These are phyloP conservation scores for Chrysosporium keratinophilum DNA, from an alignment of 2,329 filamentous ascomycete species.

Conservation along the genomic window DNA sequence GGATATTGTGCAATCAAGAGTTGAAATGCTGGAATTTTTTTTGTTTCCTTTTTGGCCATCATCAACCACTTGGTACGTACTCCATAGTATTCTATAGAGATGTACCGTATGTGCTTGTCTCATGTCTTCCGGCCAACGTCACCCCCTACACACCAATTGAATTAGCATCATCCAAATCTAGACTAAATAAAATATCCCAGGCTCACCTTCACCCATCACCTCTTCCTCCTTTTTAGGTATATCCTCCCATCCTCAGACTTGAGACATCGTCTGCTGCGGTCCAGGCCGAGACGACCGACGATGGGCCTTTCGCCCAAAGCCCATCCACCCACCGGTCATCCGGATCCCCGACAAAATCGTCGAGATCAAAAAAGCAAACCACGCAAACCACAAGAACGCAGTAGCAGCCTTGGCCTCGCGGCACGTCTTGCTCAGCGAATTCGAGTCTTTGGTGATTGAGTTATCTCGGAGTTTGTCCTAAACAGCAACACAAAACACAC, in stretches of 20 bases:
- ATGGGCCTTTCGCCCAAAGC: conserved; percentile 11
- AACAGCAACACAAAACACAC: too few species aligned
- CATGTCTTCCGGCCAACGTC: too few species aligned
- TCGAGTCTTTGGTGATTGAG: conserved; percentile 37
- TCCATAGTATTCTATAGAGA: too few species aligned
- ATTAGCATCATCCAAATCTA: too few species aligned
- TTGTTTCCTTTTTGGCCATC: not conserved
- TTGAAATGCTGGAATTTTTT: not conserved
- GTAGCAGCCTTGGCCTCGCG: conserved; percentile 42
- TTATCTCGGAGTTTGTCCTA: conserved; percentile 30
- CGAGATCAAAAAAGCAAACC: conserved; percentile 36
- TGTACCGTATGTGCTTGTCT: too few species aligned
- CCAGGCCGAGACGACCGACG: conserved; percentile 10
- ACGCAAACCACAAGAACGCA: conserved; percentile 45
- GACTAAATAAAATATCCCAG: not conserved
- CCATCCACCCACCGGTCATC: conserved; percentile 9
- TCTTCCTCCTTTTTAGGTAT: not conserved
- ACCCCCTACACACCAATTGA: too few species aligned
- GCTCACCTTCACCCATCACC: not conserved
- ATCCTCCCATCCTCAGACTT: conserved; percentile 12
- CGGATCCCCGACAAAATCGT: conserved; percentile 32
- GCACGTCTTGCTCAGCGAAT: conserved; percentile 34
- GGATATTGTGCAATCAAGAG: not conserved
- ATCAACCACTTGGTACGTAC: too few species aligned
- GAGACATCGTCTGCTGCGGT: conserved; percentile 16